These are phyloP conservation scores for Sporothrix euskadiensis DNA, from an alignment of 2,329 filamentous ascomycete genomes.

Conservation along the genomic window DNA sequence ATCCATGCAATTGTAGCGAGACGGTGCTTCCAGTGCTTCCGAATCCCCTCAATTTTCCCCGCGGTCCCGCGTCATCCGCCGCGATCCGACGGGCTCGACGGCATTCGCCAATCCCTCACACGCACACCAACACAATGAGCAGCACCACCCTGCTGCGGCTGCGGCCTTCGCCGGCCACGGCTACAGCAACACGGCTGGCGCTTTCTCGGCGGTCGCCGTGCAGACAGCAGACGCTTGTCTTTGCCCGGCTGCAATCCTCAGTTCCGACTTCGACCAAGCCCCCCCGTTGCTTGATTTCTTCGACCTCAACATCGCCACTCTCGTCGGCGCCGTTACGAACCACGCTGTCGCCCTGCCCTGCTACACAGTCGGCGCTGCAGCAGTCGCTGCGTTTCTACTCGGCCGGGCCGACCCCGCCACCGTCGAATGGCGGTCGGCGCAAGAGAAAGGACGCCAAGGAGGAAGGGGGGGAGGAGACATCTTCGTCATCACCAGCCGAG, in stretches of 20 bases:
- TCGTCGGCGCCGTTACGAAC: slow-evolving; percentile 6
- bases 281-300: background rate
- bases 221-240: slow-evolving; percentile 21
- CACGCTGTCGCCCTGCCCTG: background rate
- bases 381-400: slow-evolving; percentile 29
- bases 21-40: background rate
- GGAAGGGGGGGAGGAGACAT: background rate
- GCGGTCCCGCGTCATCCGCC: slow-evolving; percentile 24
- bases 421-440: slow-evolving; percentile 17
- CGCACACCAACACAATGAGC: slow-evolving; percentile 19
- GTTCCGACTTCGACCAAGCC: slow-evolving; percentile 33
- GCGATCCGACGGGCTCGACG: background rate
- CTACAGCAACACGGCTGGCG: slow-evolving; percentile 19
- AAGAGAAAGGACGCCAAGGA: slow-evolving; percentile 27
- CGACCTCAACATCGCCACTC: background rate
- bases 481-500: background rate
- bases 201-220: slow-evolving; percentile 29
- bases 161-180: slow-evolving; percentile 24
- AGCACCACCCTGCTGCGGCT: slow-evolving; percentile 28
- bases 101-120: background rate
- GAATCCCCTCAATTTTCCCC: background rate
- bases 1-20: slow-evolving; percentile 2
- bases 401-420: slow-evolving; percentile 24
- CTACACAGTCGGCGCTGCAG: slow-evolving; percentile 17
- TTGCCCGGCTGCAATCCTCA: slow-evolving; percentile 24